phyloP scores from a whole-genome alignment of 108 stramenopile genomes.

The Craspedostauros australis region DNA sequence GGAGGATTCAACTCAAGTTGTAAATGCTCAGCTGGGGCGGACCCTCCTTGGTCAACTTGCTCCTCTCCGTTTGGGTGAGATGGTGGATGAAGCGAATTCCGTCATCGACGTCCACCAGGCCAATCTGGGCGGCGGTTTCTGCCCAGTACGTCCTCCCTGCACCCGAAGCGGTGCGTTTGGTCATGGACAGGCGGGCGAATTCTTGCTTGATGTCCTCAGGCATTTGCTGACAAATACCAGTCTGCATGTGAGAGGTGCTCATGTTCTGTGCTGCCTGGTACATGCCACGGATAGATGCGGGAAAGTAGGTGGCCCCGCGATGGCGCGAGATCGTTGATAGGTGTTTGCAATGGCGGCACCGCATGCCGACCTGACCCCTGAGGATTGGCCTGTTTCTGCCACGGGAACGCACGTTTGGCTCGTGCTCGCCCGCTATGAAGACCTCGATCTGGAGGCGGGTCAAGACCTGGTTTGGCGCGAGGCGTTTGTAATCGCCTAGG shows the following conservation, averaged over 20 bases:
- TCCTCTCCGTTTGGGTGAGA: no score
- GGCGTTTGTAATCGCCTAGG: constrained; percentile 23
- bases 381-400: constrained; percentile 42
- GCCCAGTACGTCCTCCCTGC: constrained; percentile 72
- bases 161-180: constrained; percentile 32
- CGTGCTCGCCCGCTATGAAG: constrained; percentile 20
- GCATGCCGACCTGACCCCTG: constrained; percentile 65
- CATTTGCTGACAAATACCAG: constrained; percentile 57
- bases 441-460: constrained; percentile 28
- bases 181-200: constrained; percentile 51
- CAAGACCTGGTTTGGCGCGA: constrained; percentile 35
- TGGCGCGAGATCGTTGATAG: constrained; percentile 49
- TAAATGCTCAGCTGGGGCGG: no score
- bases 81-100: constrained; percentile 57
- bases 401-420: constrained; percentile 22
- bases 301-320: constrained; percentile 70
- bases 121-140: constrained; percentile 54
- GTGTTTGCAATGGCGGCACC: constrained; percentile 67
- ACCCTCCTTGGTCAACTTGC: no score
- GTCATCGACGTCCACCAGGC: constrained; percentile 47
- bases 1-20: no score
- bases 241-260: constrained; percentile 66
- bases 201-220: constrained; percentile 39
- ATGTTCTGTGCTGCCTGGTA: constrained; percentile 86
- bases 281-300: constrained; percentile 47